phyloP scores from a whole-genome alignment of 371 early-diverging fungal species.

The Lichtheimia corymbifera region DNA sequence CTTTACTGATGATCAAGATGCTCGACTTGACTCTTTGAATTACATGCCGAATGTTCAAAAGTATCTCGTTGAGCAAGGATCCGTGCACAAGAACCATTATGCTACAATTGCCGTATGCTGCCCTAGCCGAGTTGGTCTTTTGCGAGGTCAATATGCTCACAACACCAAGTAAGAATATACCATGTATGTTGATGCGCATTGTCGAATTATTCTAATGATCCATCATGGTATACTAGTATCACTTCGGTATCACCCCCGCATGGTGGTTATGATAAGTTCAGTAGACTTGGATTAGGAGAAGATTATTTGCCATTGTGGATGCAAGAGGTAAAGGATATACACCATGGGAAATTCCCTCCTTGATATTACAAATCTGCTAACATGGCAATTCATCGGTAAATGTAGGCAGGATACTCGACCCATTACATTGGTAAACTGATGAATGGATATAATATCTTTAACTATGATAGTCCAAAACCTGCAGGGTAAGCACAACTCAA shows the following conservation, averaged over 20 bases:
- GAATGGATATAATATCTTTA: slow-evolving; percentile 47
- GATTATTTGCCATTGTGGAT: slow-evolving; percentile 51
- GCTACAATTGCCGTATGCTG: slow-evolving; percentile 68
- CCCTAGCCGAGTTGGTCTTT: slow-evolving; percentile 60
- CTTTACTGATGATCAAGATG: slow-evolving; percentile 69
- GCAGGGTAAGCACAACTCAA: slow-evolving; percentile 22
- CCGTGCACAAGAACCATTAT: slow-evolving; percentile 60
- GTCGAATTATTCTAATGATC: neutral
- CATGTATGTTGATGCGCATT: too few species aligned
- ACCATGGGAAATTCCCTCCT: neutral
- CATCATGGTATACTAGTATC: slow-evolving; percentile 9
- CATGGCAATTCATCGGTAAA: neutral
- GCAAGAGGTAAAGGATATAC: neutral
- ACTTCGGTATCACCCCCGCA: slow-evolving; percentile 60
- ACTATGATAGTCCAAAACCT: slow-evolving; percentile 37
- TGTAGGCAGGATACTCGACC: slow-evolving; percentile 57
- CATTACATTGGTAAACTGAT: slow-evolving; percentile 72
- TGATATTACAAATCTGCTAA: neutral
- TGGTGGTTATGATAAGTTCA: slow-evolving; percentile 59
- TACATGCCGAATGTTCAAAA: slow-evolving; percentile 67
- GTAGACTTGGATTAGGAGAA: slow-evolving; percentile 43
- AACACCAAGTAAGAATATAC: slow-evolving; percentile 45
- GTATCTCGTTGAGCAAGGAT: slow-evolving; percentile 58
- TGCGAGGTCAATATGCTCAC: slow-evolving; percentile 64
- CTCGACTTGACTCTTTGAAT: slow-evolving; percentile 51